Evolutionary conservation across 2,329 filamentous ascomycete species (phyloP).

Genomic region (Ophiognomonia clavigignenti-juglandacearum): DNA sequence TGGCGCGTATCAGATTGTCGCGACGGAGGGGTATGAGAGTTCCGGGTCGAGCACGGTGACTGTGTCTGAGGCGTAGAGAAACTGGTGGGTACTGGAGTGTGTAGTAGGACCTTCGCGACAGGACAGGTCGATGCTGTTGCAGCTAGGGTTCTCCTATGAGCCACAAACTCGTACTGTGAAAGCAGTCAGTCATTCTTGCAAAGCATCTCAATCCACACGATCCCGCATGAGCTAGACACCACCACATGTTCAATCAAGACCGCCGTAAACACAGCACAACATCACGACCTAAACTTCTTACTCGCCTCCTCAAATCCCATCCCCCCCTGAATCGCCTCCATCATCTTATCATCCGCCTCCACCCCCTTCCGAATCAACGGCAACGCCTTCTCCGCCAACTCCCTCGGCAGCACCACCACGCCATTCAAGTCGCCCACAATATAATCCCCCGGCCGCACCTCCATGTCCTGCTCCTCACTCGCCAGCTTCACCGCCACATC

Average conservation of each 20-base stretch:
- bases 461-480: constrained; percentile 32
- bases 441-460: constrained; percentile 38
- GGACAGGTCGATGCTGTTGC: too few relatives aligned
- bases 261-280: too few relatives aligned
- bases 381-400: constrained; percentile 33
- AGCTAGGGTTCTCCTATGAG: too few relatives aligned
- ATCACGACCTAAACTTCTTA: constrained; percentile 37
- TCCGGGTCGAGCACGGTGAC: constrained; percentile 39
- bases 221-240: too few relatives aligned
- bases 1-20: constrained; percentile 43
- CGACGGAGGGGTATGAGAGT: constrained; percentile 48
- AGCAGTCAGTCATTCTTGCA: too few relatives aligned
- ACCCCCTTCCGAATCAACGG: constrained; percentile 36
- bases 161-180: too few relatives aligned
- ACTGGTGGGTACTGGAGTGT: too few relatives aligned
- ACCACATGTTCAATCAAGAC: too few relatives aligned
- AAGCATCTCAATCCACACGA: too few relatives aligned
- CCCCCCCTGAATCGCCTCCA: constrained; percentile 32
- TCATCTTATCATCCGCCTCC: constrained; percentile 37
- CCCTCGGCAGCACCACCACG: constrained; percentile 36
- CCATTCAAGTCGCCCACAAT: constrained; percentile 40
- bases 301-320: constrained; percentile 40
- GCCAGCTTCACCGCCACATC: constrained; percentile 35
- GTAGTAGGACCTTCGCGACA: too few relatives aligned
- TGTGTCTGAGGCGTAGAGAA: constrained; percentile 18